Base-by-base conservation (phyloP, 164 flowering plant species). In the Macadamia tetraphylla region DNA sequence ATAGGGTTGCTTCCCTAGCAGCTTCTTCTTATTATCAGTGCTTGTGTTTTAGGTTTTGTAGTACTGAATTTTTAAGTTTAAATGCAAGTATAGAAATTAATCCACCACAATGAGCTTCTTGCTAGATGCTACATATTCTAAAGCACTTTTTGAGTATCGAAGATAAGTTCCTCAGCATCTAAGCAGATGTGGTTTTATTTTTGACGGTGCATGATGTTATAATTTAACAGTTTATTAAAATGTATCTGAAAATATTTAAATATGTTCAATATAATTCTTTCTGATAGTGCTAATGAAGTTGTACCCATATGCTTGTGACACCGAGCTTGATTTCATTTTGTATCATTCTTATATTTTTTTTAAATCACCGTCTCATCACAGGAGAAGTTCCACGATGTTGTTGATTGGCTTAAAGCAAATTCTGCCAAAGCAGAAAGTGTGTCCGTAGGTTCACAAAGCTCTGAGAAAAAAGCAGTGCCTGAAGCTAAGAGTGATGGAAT, bases 311-410 rank as follows among this genome's bases (percentile, higher is more conserved):
- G 60, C 51, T 60, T 52, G 11, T 60, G 35, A 1, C 48, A 3
- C 58, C 9, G 9, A 29, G 10, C 1, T 46, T 35, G 60, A 48
- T 59, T 53, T 49, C 58, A 43, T 30, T 65, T 52, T 66, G 49
- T 46, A 9, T 9, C 8, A 44, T n/a, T 65, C 23, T 52, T 52
- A 8, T 58, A 13, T 56, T 56, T 31, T 42, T 31, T 60, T 51
- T n/a, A 43, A 55, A 58, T 52, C 72, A 30, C 42, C 53, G 9
- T 71, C 44, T 60, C 63, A 14, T 62, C 72, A 67, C 76, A 92
- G 99, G 99, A 84, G 30, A 90, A 87, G 73, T 92, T 88, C 70
- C 81, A 84, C 72, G 99, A 94, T 70, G 91, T 94, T 58, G 97
- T 92, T 43, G 83, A 78, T 56, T 92, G 98, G 97, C 83, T 92